phyloP scores from a whole-genome alignment of 352 stramenopile species.

The Pythium sp. region DNA sequence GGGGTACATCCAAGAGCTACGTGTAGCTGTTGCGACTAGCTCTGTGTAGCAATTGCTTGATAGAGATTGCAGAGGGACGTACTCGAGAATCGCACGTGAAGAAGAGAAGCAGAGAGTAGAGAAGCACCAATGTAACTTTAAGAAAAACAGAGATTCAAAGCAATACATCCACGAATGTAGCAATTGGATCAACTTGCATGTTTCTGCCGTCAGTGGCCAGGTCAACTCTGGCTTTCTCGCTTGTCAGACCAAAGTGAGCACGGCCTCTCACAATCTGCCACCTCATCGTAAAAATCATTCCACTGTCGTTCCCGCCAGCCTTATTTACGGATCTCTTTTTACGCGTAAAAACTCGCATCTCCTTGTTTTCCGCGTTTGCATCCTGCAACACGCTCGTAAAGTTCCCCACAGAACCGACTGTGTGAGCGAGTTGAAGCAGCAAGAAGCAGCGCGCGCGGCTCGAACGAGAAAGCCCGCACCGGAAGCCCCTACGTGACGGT shows the following conservation, averaged over 20 bases:
- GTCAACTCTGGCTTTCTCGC: too few relatives aligned
- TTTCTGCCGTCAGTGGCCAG: too few relatives aligned
- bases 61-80: not conserved
- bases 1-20: not conserved
- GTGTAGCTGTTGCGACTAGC: not conserved
- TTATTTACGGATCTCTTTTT: slow-evolving; percentile 3
- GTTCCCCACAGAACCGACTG: not conserved
- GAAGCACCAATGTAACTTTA: slow-evolving; percentile 1
- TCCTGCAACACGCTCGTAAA: not conserved
- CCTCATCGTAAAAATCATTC: not conserved
- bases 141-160: not conserved
- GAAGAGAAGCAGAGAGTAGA: not conserved
- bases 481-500: not conserved
- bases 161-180: not conserved
- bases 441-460: not conserved
- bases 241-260: not conserved
- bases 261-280: slow-evolving; percentile 1
- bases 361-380: not conserved
- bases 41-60: not conserved
- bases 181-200: too few relatives aligned
- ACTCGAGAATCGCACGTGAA: not conserved
- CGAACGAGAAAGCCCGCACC: not conserved
- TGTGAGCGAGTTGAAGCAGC: slow-evolving; percentile 11
- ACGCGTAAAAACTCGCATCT: slow-evolving; percentile 2
- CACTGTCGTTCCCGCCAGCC: too few relatives aligned